phyloP scores from a whole-genome alignment of 805 yeast species.

The Metschnikowia kofuensis region DNA sequence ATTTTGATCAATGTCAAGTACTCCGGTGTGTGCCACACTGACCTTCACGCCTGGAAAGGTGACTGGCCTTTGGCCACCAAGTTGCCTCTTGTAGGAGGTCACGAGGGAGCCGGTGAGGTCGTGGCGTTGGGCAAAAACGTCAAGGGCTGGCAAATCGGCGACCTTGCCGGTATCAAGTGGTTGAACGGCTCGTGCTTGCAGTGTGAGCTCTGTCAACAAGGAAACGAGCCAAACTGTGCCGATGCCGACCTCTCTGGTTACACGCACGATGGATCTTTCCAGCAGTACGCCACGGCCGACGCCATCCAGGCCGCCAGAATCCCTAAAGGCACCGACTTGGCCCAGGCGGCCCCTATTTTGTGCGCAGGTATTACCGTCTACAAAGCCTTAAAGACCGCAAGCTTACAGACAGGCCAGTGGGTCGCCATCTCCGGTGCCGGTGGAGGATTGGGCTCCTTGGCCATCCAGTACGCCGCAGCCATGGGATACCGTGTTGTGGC shows the following conservation, averaged over 20 bases:
- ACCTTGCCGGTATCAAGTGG: slow-evolving; percentile 45
- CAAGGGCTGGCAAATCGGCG: slow-evolving; percentile 43
- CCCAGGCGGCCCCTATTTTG: slow-evolving; percentile 58
- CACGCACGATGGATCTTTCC: slow-evolving; percentile 72
- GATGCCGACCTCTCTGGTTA: slow-evolving; percentile 70
- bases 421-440: slow-evolving; percentile 76
- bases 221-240: slow-evolving; percentile 54
- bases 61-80: slow-evolving; percentile 46
- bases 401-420: slow-evolving; percentile 63
- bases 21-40: slow-evolving; percentile 48
- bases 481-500: slow-evolving; percentile 69
- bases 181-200: slow-evolving; percentile 43
- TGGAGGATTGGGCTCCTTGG: slow-evolving; percentile 78
- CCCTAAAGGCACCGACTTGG: slow-evolving; percentile 53
- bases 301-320: slow-evolving; percentile 62
- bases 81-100: slow-evolving; percentile 47
- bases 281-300: slow-evolving; percentile 64
- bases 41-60: slow-evolving; percentile 47
- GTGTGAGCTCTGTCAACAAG: slow-evolving; percentile 42
- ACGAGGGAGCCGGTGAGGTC: slow-evolving; percentile 49
- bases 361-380: slow-evolving; percentile 70
- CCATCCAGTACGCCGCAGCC: slow-evolving; percentile 72
- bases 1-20: slow-evolving; percentile 42
- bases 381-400: slow-evolving; percentile 64
- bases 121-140: slow-evolving; percentile 42